phyloP scores from a whole-genome alignment of 2,329 filamentous ascomycete species.

The Colletotrichum abscissum region DNA sequence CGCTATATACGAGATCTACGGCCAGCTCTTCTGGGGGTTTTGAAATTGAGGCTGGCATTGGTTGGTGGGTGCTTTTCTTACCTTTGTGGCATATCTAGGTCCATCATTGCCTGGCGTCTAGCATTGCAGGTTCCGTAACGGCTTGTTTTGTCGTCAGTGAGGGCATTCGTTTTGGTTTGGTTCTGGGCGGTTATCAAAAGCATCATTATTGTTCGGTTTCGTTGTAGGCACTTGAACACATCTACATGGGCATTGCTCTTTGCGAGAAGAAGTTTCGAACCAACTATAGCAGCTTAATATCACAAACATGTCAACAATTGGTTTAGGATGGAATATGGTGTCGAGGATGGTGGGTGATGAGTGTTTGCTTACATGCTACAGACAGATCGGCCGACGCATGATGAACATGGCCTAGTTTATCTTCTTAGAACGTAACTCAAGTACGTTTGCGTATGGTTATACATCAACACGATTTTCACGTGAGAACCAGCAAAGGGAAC shows the following conservation, averaged over 20 bases:
- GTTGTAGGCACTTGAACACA: background rate
- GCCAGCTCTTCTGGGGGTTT: background rate
- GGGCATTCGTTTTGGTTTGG: background rate
- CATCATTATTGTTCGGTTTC: background rate
- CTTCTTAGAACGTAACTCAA: too few species aligned
- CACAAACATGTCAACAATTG: background rate
- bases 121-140: background rate
- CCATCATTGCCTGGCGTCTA: conserved; percentile 15
- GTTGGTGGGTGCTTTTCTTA: background rate
- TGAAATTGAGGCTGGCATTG: too few species aligned
- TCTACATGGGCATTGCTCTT: background rate
- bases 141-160: background rate
- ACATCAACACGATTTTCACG: background rate
- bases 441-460: too few species aligned
- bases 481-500: background rate
- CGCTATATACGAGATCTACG: conserved; percentile 4
- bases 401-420: too few species aligned
- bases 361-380: too few species aligned
- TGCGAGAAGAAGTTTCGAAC: background rate
- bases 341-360: background rate
- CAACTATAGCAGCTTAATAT: background rate
- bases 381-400: too few species aligned
- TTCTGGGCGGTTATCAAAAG: background rate
- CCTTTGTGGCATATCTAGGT: background rate
- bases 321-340: background rate